Evolutionary conservation across 1,284 basidiomycete species (phyloP).

Genomic region (Sporisorium graminicola): DNA sequence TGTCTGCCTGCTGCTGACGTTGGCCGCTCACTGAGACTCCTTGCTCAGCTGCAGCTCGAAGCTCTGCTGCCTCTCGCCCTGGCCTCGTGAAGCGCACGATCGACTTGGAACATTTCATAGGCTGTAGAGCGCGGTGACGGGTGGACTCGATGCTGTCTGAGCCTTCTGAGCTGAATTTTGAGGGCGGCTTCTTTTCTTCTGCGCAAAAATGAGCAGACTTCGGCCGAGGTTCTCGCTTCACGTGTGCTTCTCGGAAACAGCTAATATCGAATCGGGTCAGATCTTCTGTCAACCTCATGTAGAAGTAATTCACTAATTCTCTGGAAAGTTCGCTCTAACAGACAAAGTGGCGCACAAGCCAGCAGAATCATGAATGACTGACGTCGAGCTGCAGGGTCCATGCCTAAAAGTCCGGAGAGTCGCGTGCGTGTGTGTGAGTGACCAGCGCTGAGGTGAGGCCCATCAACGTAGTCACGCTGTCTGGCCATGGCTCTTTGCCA

Average conservation of each 20-base stretch:
- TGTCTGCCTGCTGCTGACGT: conserved; percentile 2
- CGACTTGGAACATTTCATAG: neutral
- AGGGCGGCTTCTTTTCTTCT: neutral
- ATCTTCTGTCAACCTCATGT: too few relatives aligned
- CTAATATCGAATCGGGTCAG: neutral
- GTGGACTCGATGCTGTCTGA: neutral
- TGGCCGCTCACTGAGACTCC: neutral
- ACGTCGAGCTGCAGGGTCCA: conserved; percentile 48
- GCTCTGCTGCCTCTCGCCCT: neutral
- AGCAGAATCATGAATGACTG: neutral
- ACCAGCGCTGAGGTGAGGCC: too few relatives aligned
- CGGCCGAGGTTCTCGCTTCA: neutral
- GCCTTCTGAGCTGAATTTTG: neutral
- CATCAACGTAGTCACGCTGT: too few relatives aligned
- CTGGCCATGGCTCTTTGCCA: too few relatives aligned
- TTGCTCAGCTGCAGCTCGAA: conserved; percentile 5
- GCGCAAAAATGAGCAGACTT: neutral
- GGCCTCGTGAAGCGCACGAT: neutral
- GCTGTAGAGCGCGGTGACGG: neutral
- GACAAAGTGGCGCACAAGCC: conserved; percentile 6
- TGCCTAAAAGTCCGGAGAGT: neutral
- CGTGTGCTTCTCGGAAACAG: neutral
- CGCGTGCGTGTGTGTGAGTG: conserved; percentile 3
- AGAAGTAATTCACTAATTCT: neutral
- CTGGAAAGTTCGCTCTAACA: neutral